Evolutionary conservation across 371 early-diverging fungal species (phyloP).

Genomic region (Coemansia sp.): DNA sequence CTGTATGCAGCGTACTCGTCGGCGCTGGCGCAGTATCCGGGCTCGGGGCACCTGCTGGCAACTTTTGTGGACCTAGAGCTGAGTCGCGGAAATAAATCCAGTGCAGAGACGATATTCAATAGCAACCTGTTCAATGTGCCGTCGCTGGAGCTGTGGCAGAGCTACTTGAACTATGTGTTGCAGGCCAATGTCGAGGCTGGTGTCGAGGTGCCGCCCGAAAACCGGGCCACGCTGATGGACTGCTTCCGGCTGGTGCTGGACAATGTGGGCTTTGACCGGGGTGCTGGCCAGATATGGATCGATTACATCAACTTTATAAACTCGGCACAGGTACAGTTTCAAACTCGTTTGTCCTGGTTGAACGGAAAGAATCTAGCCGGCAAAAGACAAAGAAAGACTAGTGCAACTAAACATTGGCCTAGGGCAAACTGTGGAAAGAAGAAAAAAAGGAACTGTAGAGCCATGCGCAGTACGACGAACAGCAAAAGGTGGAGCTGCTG

Average conservation of each 20-base stretch:
- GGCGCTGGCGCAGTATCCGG: slow-evolving; percentile 78
- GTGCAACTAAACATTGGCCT: too few species aligned
- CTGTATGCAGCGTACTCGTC: slow-evolving; percentile 72
- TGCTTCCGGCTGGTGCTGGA: slow-evolving; percentile 87
- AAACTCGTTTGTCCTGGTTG: too few species aligned
- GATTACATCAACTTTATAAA: slow-evolving; percentile 85
- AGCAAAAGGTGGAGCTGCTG: slow-evolving; percentile 82
- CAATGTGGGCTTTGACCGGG: slow-evolving; percentile 87
- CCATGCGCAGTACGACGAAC: slow-evolving; percentile 74
- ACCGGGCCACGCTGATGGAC: slow-evolving; percentile 69
- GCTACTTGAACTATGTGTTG: slow-evolving; percentile 86
- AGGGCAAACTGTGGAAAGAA: too few species aligned
- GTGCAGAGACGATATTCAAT: slow-evolving; percentile 83
- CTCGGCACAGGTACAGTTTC: slow-evolving; percentile 68
- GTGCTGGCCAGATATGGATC: slow-evolving; percentile 86
- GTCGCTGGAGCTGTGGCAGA: slow-evolving; percentile 85
- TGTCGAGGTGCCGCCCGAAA: slow-evolving; percentile 62
- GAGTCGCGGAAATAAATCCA: slow-evolving; percentile 67
- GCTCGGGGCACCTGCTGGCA: slow-evolving; percentile 84
- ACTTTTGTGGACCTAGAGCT: slow-evolving; percentile 82
- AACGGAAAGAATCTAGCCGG: too few species aligned
- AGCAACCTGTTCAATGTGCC: slow-evolving; percentile 76
- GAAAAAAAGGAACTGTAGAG: slow-evolving; percentile 15
- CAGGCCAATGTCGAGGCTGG: slow-evolving; percentile 64
- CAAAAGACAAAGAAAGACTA: slow-evolving; percentile 4